phyloP scores from a whole-genome alignment of 2,329 filamentous ascomycete genomes.

The Fusarium sp. region DNA sequence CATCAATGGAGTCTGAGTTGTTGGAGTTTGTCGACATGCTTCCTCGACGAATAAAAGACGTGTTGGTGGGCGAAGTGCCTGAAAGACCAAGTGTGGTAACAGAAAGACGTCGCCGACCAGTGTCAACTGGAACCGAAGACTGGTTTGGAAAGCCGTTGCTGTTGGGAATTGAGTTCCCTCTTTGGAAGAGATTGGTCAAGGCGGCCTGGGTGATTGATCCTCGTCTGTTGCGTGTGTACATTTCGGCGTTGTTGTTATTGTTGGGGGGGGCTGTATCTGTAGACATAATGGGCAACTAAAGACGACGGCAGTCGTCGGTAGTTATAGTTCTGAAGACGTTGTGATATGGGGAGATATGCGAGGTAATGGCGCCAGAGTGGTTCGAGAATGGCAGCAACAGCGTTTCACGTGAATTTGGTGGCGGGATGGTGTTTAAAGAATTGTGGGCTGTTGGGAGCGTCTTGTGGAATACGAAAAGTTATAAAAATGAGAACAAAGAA shows the following conservation, averaged over 20 bases:
- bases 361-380: constrained; percentile 46
- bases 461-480: constrained; percentile 12
- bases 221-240: constrained; percentile 64
- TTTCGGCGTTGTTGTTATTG: constrained; percentile 50
- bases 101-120: constrained; percentile 77
- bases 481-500: constrained; percentile 29
- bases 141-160: constrained; percentile 58
- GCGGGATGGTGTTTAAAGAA: constrained; percentile 31
- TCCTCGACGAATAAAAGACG: constrained; percentile 69
- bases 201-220: constrained; percentile 69
- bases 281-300: constrained; percentile 48
- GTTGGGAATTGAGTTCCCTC: constrained; percentile 64
- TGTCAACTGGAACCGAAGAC: constrained; percentile 60
- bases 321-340: constrained; percentile 46
- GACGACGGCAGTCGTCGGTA: constrained; percentile 39
- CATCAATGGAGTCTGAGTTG: constrained; percentile 73
- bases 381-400: constrained; percentile 44
- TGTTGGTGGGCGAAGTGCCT: constrained; percentile 73
- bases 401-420: constrained; percentile 45
- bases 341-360: constrained; percentile 41
- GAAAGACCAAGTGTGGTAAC: constrained; percentile 81
- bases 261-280: constrained; percentile 49
- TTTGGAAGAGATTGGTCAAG: constrained; percentile 69
- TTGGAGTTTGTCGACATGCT: constrained; percentile 76
- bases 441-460: constrained; percentile 40